Conservation (phyloP, 1,284 basidiomycete species). For the Trichosporon faecale region DNA sequence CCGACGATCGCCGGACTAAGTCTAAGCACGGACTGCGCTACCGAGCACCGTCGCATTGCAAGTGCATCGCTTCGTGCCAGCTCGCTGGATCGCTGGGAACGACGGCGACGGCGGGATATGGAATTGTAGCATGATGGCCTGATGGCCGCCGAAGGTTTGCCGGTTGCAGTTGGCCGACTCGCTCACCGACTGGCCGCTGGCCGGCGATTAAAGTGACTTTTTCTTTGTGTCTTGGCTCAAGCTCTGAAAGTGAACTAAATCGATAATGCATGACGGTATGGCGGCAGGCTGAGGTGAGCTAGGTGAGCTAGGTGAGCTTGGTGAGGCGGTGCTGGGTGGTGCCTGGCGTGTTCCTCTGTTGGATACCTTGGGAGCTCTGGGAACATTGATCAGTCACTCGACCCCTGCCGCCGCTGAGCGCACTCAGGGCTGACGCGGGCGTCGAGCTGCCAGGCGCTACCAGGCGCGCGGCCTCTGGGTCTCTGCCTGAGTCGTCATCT, state of each 20-base stretch:
- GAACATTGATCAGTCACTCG: constrained; percentile 1
- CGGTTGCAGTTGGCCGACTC: background rate
- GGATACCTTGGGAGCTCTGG: background rate
- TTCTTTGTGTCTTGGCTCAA: background rate
- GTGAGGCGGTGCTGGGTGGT: constrained; percentile 1
- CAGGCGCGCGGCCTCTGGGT: background rate
- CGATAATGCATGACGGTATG: constrained; percentile 2
- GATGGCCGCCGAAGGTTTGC: background rate
- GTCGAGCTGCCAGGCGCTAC: too few relatives aligned
- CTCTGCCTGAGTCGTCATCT: constrained; percentile 4
- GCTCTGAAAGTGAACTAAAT: background rate
- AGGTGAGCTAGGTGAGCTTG: background rate
- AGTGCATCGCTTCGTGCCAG: background rate
- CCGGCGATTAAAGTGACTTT: constrained; percentile 3
- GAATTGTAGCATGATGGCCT: background rate
- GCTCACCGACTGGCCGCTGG: background rate
- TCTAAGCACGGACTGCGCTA: background rate
- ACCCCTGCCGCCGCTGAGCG: constrained; percentile 4
- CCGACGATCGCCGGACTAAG: background rate
- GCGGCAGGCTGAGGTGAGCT: background rate
- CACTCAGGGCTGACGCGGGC: background rate
- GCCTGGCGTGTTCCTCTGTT: background rate
- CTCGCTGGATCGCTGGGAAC: background rate
- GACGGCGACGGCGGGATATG: background rate
- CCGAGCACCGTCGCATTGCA: background rate